phyloP scores from a whole-genome alignment of 1,284 basidiomycete genomes.

The Malassezia sympodialis region DNA sequence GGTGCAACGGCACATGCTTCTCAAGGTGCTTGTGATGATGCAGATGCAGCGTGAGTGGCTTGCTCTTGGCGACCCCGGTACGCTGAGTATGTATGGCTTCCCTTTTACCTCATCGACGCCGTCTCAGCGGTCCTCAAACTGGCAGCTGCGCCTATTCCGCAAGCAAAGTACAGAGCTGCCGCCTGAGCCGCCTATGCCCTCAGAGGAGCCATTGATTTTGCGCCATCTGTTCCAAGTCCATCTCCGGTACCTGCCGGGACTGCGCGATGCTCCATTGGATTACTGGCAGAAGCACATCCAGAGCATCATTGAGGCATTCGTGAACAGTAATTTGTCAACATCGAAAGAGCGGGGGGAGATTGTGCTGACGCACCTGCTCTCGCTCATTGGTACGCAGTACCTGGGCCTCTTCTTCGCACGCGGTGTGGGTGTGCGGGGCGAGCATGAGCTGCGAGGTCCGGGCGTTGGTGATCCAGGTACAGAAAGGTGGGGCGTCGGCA shows the following conservation, averaged over 20 bases:
- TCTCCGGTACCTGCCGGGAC: constrained; percentile 33
- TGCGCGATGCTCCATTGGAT: constrained; percentile 32
- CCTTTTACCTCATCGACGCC: constrained; percentile 23
- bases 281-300: constrained; percentile 45
- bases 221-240: constrained; percentile 46
- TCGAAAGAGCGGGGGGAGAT: constrained; percentile 37
- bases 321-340: constrained; percentile 33
- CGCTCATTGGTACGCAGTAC: constrained; percentile 34
- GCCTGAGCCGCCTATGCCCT: constrained; percentile 24
- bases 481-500: constrained; percentile 45
- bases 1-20: constrained; percentile 40
- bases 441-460: constrained; percentile 39
- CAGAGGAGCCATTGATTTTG: constrained; percentile 38
- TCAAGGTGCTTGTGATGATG: constrained; percentile 42
- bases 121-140: neutral
- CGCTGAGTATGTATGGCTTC: constrained; percentile 39
- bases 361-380: constrained; percentile 33
- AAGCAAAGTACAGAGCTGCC: neutral
- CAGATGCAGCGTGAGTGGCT: constrained; percentile 41
- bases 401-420: constrained; percentile 41
- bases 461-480: constrained; percentile 37
- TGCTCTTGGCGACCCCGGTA: constrained; percentile 36
- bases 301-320: constrained; percentile 40
- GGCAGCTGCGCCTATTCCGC: neutral
- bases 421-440: constrained; percentile 41